These are phyloP conservation scores for Aspergillus cristatus DNA, from an alignment of 495 filamentous ascomycete species.

Conservation along the genomic window DNA sequence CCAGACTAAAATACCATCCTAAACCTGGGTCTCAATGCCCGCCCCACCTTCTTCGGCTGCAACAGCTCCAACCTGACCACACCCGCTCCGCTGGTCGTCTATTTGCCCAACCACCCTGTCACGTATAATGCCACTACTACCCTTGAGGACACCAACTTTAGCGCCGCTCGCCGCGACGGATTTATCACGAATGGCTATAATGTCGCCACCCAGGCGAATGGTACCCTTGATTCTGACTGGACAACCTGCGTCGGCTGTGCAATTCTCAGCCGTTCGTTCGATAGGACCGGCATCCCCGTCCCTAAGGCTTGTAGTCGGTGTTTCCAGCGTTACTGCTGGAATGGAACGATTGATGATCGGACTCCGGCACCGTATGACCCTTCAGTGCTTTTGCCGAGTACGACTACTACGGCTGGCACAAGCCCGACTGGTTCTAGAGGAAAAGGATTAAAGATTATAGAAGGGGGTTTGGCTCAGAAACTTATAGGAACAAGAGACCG, in stretches of 20 bases:
- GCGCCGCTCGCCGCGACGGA: slow-evolving; percentile 48
- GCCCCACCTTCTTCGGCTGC: slow-evolving; percentile 81
- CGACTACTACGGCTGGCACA: too few relatives aligned
- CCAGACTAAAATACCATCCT: slow-evolving; percentile 71
- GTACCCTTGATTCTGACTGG: slow-evolving; percentile 58
- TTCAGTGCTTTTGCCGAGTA: slow-evolving; percentile 2
- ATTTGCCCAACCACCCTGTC: slow-evolving; percentile 71
- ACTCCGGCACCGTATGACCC: background rate
- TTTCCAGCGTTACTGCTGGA: slow-evolving; percentile 73
- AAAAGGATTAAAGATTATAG: too few relatives aligned
- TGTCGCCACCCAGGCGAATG: slow-evolving; percentile 64
- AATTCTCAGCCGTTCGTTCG: slow-evolving; percentile 54
- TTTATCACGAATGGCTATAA: slow-evolving; percentile 73
- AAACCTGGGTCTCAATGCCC: slow-evolving; percentile 64
- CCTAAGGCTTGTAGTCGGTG: slow-evolving; percentile 56
- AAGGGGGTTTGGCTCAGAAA: too few relatives aligned
- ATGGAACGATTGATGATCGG: slow-evolving; percentile 50
- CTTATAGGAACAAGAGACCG: too few relatives aligned
- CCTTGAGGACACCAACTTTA: slow-evolving; percentile 47
- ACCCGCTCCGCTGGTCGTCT: slow-evolving; percentile 57
- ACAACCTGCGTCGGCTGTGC: slow-evolving; percentile 68
- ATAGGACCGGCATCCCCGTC: slow-evolving; percentile 46
- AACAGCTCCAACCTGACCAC: slow-evolving; percentile 42
- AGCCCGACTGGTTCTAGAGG: too few relatives aligned
- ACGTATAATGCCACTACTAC: slow-evolving; percentile 58